phyloP scores from a whole-genome alignment of 306 rosid species.

The Quercus cerris region DNA sequence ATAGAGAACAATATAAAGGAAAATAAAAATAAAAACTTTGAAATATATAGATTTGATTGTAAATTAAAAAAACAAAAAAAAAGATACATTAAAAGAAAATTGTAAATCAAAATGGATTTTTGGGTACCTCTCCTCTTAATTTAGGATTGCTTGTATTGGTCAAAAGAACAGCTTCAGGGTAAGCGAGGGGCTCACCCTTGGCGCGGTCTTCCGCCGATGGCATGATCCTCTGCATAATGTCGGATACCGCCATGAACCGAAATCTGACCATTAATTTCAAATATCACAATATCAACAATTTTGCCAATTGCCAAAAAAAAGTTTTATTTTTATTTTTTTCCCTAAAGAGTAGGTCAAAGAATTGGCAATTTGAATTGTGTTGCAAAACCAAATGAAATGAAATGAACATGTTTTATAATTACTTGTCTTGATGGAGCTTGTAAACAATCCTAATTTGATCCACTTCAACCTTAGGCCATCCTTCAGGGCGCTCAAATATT shows the following conservation, averaged over 20 bases:
- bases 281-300: too few relatives aligned
- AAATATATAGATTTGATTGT: background rate
- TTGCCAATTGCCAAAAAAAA: background rate
- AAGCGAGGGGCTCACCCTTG: slow-evolving; percentile 33
- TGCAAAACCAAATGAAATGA: background rate
- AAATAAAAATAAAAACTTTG: too few relatives aligned
- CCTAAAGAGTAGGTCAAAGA: too few relatives aligned
- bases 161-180: slow-evolving; percentile 70
- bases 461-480: slow-evolving; percentile 47
- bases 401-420: background rate
- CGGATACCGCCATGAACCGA: slow-evolving; percentile 65
- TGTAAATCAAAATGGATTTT: background rate
- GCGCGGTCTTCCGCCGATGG: slow-evolving; percentile 44
- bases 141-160: slow-evolving; percentile 32
- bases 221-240: slow-evolving; percentile 59
- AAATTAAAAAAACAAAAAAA: background rate
- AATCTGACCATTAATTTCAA: slow-evolving; percentile 39
- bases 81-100: background rate
- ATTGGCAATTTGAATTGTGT: too few relatives aligned
- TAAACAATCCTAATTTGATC: slow-evolving; percentile 51
- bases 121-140: slow-evolving; percentile 57
- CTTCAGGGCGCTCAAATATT: slow-evolving; percentile 47
- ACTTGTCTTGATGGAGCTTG: slow-evolving; percentile 53
- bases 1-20: too few relatives aligned
- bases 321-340: too few relatives aligned